Evolutionary conservation across 805 yeast species (phyloP), one percentile per base, ranked within the genome.

Genomic region (Nakazawaea peltata): DNA sequence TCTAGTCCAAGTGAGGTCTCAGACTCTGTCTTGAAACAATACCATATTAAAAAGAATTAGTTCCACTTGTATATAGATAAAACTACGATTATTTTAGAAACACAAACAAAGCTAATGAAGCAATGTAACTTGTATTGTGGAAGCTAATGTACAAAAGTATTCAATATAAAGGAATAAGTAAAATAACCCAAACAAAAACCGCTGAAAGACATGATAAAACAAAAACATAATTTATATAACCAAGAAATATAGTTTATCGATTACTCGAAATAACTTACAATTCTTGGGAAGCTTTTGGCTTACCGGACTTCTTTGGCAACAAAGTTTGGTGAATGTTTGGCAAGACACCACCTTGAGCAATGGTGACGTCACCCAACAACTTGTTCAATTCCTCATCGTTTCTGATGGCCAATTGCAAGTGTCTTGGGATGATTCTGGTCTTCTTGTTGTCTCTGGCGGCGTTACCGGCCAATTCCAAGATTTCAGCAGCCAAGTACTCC

Each of bases 371-470:
- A 53, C 76, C 76, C 48, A 90, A 74, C 54, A 88, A 77, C 67
- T 84, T 87, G 84, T 90, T 88, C 67, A 90, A 77, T 70, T 90
- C 97, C 71, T 90, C 97, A 76, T 90, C 97, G 62, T 88, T 90
- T 77, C 97, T 85, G 75, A 88, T 88, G 66, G 97, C 97, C 56
- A 88, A 77, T 71, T 88, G 96, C 69, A 88, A 78, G 69, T 88
- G 97, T 77, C 97, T 90, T 71, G 97, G 97, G 55, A 87, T 86
- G 54, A 88, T 88, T 81, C 97, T 88, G 58, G 96, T 81, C 78
- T 90, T 92, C 79, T 90, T 90, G 88, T 59, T 87, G 68, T 90
- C 97, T 75, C 95, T 84, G 44, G 97, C 97, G 53, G 97, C 97
- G 71, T 86, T 86, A 74, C 97, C 97, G 45, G 97, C 97, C 67